Base-by-base conservation (phyloP, 2,329 filamentous ascomycete genomes). In the Thermoascus crustaceus region DNA sequence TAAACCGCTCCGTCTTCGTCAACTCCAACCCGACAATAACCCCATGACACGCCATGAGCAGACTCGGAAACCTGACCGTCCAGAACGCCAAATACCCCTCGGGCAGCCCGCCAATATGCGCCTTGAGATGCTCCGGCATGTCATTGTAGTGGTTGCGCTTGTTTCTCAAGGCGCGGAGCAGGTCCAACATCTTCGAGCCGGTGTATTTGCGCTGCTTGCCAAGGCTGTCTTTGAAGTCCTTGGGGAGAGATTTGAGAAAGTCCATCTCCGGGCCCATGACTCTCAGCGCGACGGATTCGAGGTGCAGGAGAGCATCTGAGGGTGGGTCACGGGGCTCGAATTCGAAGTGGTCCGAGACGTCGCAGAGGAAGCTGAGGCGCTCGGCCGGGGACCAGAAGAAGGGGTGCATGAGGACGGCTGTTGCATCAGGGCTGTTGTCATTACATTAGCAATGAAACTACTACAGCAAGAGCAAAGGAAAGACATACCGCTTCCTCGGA, bases 71-170 rank as follows among this genome's bases (percentile, higher is more conserved):
- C 39, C 76, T 71, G 5, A 75, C 68, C 0, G 82, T 83, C 85
- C 87, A 95, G 53, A 93, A 94, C 7, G 70, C 71, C 29, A 94
- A 66, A 54, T 94, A 95, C 0, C 85, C 85, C 9, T 86, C 80
- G 0, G 86, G 82, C 40, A 89, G 55, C 6, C 78, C 64, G 0
- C 86, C 87, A 0, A 94, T 84, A 48, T 73, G 70, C 32, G 69
- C 68, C 61, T 81, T 89, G 43, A 94, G 73, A 32, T 77, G 66
- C 9, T 88, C 83, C 5, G 84, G 75, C 85, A 98, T 89, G 58
- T 98, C 91, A 53, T 94, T 88, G 57, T 95, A 98, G 56, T 98
- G 91, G 45, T 96, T 94, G 51, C 84, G 85, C 74, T 98, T 98
- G 64, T 98, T 98, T 16, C 91, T 73, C 37, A 98, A 67, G 1